A percentile compares a stretch with the other conserved stretches of the same genome.
These are phyloP conservation scores for Cyathus striatus DNA, from an alignment of 768 basidiomycete genomes.

Conservation along the genomic window DNA sequence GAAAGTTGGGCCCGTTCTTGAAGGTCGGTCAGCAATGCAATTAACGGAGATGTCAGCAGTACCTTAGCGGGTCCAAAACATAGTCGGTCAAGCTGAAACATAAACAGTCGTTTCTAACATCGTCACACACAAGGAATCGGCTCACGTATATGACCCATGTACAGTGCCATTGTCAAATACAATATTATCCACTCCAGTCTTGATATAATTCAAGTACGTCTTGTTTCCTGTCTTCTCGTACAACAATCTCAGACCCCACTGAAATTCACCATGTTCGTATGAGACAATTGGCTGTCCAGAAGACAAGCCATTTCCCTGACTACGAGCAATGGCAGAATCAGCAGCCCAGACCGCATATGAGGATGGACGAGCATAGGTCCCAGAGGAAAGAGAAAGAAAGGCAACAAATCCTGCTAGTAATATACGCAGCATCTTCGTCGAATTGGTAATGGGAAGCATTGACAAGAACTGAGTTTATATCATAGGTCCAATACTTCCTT, in stretches of 20 bases:
- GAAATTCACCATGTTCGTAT: slow-evolving; percentile 35
- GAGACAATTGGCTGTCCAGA: slow-evolving; percentile 27
- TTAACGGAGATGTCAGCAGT: too few species aligned
- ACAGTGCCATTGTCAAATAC: slow-evolving; percentile 33
- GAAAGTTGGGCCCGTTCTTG: slow-evolving; percentile 3
- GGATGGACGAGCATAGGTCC: slow-evolving; percentile 19
- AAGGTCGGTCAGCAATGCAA: neutral
- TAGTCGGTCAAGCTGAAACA: slow-evolving; percentile 22
- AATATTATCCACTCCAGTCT: slow-evolving; percentile 29
- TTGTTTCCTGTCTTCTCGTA: slow-evolving; percentile 34
- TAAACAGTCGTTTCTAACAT: neutral
- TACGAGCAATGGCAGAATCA: slow-evolving; percentile 36
- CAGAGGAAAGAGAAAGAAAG: too few species aligned
- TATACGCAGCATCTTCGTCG: too few species aligned
- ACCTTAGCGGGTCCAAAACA: slow-evolving; percentile 31
- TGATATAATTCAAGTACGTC: slow-evolving; percentile 37
- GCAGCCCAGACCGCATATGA: slow-evolving; percentile 43
- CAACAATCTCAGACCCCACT: slow-evolving; percentile 35
- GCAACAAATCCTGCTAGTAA: too few species aligned
- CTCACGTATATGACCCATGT: slow-evolving; percentile 32
- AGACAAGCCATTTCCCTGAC: slow-evolving; percentile 37
- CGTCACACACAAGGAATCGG: neutral
- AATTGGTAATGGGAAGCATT: too few species aligned
- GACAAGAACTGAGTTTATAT: too few species aligned
- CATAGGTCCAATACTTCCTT: too few species aligned